These are phyloP conservation scores for Omphalotus olearius DNA, from an alignment of 1,284 basidiomycete genomes.

Conservation along the genomic window DNA sequence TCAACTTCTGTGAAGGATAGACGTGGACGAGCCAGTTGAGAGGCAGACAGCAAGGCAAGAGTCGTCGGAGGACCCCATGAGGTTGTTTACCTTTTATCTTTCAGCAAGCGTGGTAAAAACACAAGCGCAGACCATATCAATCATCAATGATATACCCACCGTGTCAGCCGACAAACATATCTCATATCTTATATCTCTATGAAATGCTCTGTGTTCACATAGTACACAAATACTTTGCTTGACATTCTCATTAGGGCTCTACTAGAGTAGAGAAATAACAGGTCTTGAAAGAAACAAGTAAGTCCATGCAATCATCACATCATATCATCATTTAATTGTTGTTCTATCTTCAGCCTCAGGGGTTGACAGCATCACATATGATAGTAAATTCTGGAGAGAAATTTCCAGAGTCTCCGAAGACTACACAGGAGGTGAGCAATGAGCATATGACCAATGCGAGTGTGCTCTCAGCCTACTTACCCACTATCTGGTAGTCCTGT, in stretches of 20 bases:
- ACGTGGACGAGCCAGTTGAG: conserved; percentile 1
- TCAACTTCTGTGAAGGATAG: conserved; percentile 1
- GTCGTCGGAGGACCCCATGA: not conserved
- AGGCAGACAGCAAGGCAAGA: conserved; percentile 4
- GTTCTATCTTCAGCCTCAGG: too few species aligned
- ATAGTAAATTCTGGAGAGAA: conserved; percentile 34
- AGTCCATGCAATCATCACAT: too few species aligned
- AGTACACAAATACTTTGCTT: too few species aligned
- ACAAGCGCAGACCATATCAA: not conserved
- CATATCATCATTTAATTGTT: too few species aligned
- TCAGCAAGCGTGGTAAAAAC: conserved; percentile 2
- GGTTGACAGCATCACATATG: not conserved
- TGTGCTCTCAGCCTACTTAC: conserved; percentile 29
- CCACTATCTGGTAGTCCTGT: conserved; percentile 38
- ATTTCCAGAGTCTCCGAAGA: conserved; percentile 52
- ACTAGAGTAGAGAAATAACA: too few species aligned
- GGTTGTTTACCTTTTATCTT: conserved; percentile 9
- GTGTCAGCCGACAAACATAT: not conserved
- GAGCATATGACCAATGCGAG: not conserved
- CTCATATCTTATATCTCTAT: too few species aligned
- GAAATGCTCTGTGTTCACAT: too few species aligned
- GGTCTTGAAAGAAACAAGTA: too few species aligned
- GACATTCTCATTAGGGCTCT: too few species aligned
- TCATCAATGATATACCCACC: too few species aligned
- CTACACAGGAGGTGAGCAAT: conserved; percentile 22